Percentiles rank a stretch among this genome's conserved stretches.
Evolutionary conservation across 139 green algal species (phyloP).

Genomic region (Cymbomonas tetramitiformis): DNA sequence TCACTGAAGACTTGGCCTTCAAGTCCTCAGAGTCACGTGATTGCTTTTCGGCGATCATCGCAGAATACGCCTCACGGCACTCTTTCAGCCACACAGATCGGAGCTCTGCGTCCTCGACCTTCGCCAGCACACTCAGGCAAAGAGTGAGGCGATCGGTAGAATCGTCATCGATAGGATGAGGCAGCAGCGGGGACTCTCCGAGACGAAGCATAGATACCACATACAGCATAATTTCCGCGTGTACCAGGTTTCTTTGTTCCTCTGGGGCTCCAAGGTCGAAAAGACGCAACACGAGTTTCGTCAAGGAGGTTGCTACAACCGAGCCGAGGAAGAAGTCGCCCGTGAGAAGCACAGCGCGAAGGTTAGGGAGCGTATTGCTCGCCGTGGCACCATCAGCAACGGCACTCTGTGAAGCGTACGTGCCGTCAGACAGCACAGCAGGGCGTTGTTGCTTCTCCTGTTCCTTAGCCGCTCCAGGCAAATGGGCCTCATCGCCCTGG

Average conservation of each 20-base stretch:
- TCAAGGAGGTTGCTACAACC: slow-evolving; percentile 53
- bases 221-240: slow-evolving; percentile 50
- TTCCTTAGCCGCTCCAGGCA: too few relatives aligned
- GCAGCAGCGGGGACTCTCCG: slow-evolving; percentile 36
- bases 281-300: slow-evolving; percentile 83
- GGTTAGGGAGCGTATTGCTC: slow-evolving; percentile 25
- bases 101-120: slow-evolving; percentile 15
- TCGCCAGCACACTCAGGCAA: slow-evolving; percentile 29
- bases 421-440: slow-evolving; percentile 85
- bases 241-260: slow-evolving; percentile 3
- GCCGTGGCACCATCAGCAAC: slow-evolving; percentile 8
- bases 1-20: slow-evolving; percentile 30
- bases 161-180: slow-evolving; percentile 59
- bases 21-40: slow-evolving; percentile 45
- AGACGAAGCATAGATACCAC: slow-evolving; percentile 71
- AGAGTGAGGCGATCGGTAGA: slow-evolving; percentile 58
- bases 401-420: slow-evolving; percentile 77
- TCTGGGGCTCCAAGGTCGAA: background rate
- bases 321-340: slow-evolving; percentile 86
- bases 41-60: slow-evolving; percentile 54
- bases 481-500: too few relatives aligned
- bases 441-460: too few relatives aligned
- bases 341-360: slow-evolving; percentile 49
- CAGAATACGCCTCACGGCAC: slow-evolving; percentile 54
- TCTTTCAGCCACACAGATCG: slow-evolving; percentile 58